Base-by-base conservation (phyloP, 768 basidiomycete species). In the Boletus reticuloceps region DNA sequence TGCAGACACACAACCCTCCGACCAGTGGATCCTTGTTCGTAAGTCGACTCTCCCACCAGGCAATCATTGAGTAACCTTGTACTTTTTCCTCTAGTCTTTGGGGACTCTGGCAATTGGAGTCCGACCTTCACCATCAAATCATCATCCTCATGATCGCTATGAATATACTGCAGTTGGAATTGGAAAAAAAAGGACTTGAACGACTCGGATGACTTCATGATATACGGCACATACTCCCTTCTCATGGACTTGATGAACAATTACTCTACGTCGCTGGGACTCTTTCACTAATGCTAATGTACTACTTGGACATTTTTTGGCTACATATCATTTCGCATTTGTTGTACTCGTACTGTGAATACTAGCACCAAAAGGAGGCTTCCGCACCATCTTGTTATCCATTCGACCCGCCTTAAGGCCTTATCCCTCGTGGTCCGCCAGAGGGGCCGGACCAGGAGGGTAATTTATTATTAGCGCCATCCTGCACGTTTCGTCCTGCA, bases 21-120 rank as follows among this genome's bases (percentile, higher is more conserved):
- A 60, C 25, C 58, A 75, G 50, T 83, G 80, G 69, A 69, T 68
- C 22, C 58, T 82, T 34, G 74, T 80, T 38, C 67, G 78, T 80
- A 59, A 70, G 79, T 77, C 37, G 16, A 39, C 31, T 29, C 12
- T 9, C 12, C 0, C 6, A 10, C 29, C 37, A 17, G 1, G 1
- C 51, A 48, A 50, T 41, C 29, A 29, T 29, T 9, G 29, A 29
- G 7, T 48, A 50, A 41, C 47, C 34, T n/a, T 47, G 27, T 27
- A 34, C 19, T 0, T 37, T 17, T 32, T 27, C 47, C 32, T 19
- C 51, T 49, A 82, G 81, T 83, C 43, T 75, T 82, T 50, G 81
- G 81, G 8, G 81, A 83, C 60, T 82, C 80, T 47, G 81, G 81
- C 32, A 78, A 82, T 61, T 75, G 69, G 49, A 76, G 81, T 29